phyloP scores from a whole-genome alignment of 108 stramenopile species.

The Conticribra guillardii region DNA sequence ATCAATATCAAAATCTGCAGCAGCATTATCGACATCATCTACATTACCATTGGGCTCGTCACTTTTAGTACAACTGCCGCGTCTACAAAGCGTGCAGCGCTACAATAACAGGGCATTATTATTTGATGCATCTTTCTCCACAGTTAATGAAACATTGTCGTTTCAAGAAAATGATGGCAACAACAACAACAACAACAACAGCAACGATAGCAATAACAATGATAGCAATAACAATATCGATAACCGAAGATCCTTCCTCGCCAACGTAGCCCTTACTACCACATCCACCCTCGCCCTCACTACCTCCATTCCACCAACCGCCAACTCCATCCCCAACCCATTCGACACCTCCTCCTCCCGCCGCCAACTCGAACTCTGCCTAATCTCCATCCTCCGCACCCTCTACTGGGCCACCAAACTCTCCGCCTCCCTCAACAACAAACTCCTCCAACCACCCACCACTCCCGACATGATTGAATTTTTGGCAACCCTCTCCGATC shows the following conservation, averaged over 20 bases:
- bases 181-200: not conserved
- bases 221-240: too few species aligned
- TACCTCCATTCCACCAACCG: not conserved
- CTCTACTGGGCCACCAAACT: constrained; percentile 66
- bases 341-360: constrained; percentile 11
- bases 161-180: too few species aligned
- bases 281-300: not conserved
- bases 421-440: constrained; percentile 37
- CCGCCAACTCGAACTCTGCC: constrained; percentile 74
- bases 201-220: not conserved
- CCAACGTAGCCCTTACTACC: not conserved
- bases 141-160: too few species aligned
- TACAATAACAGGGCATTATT: too few species aligned
- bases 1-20: too few species aligned
- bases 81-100: too few species aligned
- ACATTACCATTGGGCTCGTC: too few species aligned
- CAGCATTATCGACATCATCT: too few species aligned
- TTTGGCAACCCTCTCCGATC: constrained; percentile 3
- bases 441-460: constrained; percentile 4
- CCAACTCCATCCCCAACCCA: constrained; percentile 2
- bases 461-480: not conserved
- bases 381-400: constrained; percentile 65
- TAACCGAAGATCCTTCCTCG: constrained; percentile 9
- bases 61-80: too few species aligned
- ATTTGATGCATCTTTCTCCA: too few species aligned